A percentile compares a stretch with the other conserved stretches of the same genome.
Conservation (phyloP, 805 yeast genomes). For the Kockiozyma suomiensis region DNA sequence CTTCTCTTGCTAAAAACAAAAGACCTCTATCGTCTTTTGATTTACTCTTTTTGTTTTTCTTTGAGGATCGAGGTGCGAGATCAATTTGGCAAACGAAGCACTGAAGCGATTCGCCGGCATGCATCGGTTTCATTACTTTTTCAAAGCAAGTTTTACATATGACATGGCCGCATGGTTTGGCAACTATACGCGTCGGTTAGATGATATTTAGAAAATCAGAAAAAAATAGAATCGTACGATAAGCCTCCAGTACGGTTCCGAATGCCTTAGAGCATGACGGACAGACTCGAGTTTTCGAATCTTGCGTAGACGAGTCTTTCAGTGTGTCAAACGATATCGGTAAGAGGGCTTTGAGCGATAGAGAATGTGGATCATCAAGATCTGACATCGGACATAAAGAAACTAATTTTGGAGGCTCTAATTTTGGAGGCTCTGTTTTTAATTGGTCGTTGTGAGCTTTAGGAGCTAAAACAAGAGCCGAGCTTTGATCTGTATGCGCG, state of each 20-base stretch:
- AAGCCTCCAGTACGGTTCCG: slow-evolving; percentile 25
- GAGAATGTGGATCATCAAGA: slow-evolving; percentile 13
- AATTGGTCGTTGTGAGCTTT: neutral
- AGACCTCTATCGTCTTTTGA: slow-evolving; percentile 13
- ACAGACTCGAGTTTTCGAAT: slow-evolving; percentile 21
- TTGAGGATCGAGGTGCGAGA: slow-evolving; percentile 4
- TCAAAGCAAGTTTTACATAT: slow-evolving; percentile 32
- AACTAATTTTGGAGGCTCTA: neutral
- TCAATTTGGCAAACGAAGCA: slow-evolving; percentile 32
- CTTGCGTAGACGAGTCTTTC: slow-evolving; percentile 5
- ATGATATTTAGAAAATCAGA: neutral
- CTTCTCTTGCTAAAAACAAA: slow-evolving; percentile 28
- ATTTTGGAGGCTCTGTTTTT: too few species aligned
- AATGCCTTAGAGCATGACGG: slow-evolving; percentile 32
- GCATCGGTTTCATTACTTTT: slow-evolving; percentile 25
- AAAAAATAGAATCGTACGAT: slow-evolving; percentile 18
- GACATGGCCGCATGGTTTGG: slow-evolving; percentile 33
- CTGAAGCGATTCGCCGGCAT: slow-evolving; percentile 22
- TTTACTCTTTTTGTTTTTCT: slow-evolving; percentile 5
- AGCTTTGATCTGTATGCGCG: neutral
- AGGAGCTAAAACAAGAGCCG: neutral
- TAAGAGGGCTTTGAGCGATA: slow-evolving; percentile 21
- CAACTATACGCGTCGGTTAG: slow-evolving; percentile 9
- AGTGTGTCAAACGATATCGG: slow-evolving; percentile 18
- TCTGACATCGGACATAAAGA: slow-evolving; percentile 32